These are phyloP conservation scores for Globisporangium sylvaticum DNA, from an alignment of 352 stramenopile species.

Conservation along the genomic window DNA sequence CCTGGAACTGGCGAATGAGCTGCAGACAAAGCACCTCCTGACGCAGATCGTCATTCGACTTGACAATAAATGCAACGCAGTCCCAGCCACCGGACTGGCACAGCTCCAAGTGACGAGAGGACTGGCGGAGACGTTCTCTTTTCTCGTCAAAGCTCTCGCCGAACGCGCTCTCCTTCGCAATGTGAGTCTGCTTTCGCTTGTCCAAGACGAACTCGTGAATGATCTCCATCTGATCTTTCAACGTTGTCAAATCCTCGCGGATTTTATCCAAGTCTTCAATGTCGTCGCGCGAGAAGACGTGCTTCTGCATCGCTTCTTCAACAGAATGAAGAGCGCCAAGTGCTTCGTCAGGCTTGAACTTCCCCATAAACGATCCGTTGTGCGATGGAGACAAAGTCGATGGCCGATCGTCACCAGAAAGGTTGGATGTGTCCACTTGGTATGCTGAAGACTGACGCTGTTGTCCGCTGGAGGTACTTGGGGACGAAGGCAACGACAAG, in stretches of 20 bases:
- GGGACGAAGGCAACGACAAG: constrained; percentile 8
- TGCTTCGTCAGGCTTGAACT: constrained; percentile 56
- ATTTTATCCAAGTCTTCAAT: constrained; percentile 32
- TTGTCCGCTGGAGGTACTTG: constrained; percentile 8
- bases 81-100: constrained; percentile 46
- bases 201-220: constrained; percentile 66
- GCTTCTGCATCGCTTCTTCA: constrained; percentile 48
- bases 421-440: constrained; percentile 12
- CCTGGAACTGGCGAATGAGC: constrained; percentile 93
- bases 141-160: constrained; percentile 85
- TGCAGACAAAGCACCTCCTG: constrained; percentile 98
- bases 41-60: constrained; percentile 97
- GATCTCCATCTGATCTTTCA: constrained; percentile 69
- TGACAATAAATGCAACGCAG: constrained; percentile 94
- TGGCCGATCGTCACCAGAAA: constrained; percentile 35
- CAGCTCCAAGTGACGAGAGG: constrained; percentile 35
- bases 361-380: constrained; percentile 37
- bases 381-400: constrained; percentile 42
- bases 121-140: constrained; percentile 53
- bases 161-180: constrained; percentile 73
- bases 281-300: constrained; percentile 37
- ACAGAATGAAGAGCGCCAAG: constrained; percentile 56
- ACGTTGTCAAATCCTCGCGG: constrained; percentile 39
- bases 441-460: constrained; percentile 15
- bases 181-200: constrained; percentile 57